These are phyloP conservation scores for Pythium plurisporium DNA, from an alignment of 352 stramenopile species.

Conservation along the genomic window DNA sequence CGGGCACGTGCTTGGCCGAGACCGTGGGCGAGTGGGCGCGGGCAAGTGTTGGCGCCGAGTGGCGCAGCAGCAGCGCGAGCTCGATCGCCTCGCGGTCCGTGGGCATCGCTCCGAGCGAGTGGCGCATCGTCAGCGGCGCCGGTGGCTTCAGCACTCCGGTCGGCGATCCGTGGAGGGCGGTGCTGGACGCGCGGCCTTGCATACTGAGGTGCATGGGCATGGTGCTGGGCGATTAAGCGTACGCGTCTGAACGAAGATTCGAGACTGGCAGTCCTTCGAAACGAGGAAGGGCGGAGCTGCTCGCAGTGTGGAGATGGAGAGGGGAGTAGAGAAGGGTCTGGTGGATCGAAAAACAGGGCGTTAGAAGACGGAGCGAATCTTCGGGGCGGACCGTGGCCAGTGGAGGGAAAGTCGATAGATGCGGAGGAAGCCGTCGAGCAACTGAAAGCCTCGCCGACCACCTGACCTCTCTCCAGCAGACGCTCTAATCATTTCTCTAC, in stretches of 20 bases:
- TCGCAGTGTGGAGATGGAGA: not conserved
- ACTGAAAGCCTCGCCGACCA: too few relatives aligned
- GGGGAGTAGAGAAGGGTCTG: not conserved
- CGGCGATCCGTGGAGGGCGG: not conserved
- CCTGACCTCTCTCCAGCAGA: too few relatives aligned
- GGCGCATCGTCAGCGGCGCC: not conserved
- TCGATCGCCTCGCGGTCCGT: not conserved
- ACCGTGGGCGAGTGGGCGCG: not conserved
- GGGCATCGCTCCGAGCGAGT: constrained; percentile 12
- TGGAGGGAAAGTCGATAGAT: not conserved
- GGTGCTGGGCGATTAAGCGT: too few relatives aligned
- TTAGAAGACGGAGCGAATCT: constrained; percentile 2
- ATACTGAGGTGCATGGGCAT: constrained; percentile 14
- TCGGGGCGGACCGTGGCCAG: not conserved
- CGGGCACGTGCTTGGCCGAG: constrained; percentile 5
- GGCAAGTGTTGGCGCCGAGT: constrained; percentile 2
- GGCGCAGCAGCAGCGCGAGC: constrained; percentile 1
- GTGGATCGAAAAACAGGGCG: not conserved
- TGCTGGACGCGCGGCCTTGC: not conserved
- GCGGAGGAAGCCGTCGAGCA: too few relatives aligned
- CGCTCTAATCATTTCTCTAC: too few relatives aligned
- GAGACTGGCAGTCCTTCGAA: too few relatives aligned
- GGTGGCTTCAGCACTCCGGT: not conserved
- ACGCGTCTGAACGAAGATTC: too few relatives aligned
- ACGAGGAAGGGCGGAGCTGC: not conserved